Evolutionary conservation across 2,329 filamentous ascomycete species (phyloP).

Genomic region (Colletotrichum orchidophilum): DNA sequence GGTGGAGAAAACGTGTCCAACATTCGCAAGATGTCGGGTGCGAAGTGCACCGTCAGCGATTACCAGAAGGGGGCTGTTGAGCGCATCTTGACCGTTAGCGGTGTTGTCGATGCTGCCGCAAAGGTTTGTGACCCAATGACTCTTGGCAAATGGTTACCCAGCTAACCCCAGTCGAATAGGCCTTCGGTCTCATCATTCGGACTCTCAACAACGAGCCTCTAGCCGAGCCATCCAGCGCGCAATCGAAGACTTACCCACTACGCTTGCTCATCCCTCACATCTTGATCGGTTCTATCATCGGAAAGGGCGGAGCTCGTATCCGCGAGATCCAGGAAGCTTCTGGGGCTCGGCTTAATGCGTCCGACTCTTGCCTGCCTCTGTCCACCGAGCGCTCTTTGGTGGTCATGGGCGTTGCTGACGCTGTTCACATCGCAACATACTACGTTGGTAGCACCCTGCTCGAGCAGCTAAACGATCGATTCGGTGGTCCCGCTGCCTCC

Average conservation of each 20-base stretch:
- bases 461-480: constrained; percentile 96
- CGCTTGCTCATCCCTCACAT: constrained; percentile 96
- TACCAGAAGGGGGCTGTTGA: constrained; percentile 97
- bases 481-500: constrained; percentile 95
- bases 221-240: constrained; percentile 84
- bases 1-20: constrained; percentile 98
- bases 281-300: constrained; percentile 97
- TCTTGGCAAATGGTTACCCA: background rate
- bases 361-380: constrained; percentile 90
- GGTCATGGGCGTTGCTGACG: constrained; percentile 96
- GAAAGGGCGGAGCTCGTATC: constrained; percentile 94
- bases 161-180: constrained; percentile 58
- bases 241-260: constrained; percentile 97
- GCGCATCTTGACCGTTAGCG: constrained; percentile 96
- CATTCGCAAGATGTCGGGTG: constrained; percentile 92
- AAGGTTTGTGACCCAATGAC: constrained; percentile 69
- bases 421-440: constrained; percentile 98
- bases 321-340: constrained; percentile 99
- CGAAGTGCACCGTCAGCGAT: constrained; percentile 98
- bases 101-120: constrained; percentile 93
- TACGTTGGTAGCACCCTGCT: constrained; percentile 98
- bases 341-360: constrained; percentile 94
- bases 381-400: constrained; percentile 98
- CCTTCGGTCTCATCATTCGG: constrained; percentile 97
- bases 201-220: constrained; percentile 98